Percentiles rank a stretch among this genome's conserved stretches.
These are phyloP conservation scores for Tetracentron sinense DNA, from an alignment of 164 flowering plant species.

Conservation along the genomic window DNA sequence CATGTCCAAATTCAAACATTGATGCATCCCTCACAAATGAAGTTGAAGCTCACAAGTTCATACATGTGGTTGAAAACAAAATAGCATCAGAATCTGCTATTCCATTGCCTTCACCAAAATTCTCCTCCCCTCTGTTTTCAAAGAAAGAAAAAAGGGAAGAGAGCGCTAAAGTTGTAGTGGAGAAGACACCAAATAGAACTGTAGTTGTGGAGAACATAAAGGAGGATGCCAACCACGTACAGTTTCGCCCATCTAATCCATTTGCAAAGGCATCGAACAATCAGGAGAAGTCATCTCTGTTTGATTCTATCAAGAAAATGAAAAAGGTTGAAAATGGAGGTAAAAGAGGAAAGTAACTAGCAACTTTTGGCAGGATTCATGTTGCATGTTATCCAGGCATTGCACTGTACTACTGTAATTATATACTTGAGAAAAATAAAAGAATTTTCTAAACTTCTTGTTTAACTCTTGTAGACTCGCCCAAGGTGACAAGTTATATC, in stretches of 20 bases:
- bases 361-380: too few species aligned
- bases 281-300: slow-evolving; percentile 46
- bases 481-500: too few species aligned
- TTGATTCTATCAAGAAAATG: slow-evolving; percentile 64
- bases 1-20: slow-evolving; percentile 4
- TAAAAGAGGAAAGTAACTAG: not conserved
- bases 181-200: slow-evolving; percentile 22
- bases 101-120: slow-evolving; percentile 27
- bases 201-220: slow-evolving; percentile 8
- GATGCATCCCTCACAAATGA: slow-evolving; percentile 10
- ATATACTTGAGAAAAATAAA: too few species aligned
- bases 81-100: slow-evolving; percentile 22
- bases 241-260: slow-evolving; percentile 47
- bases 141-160: slow-evolving; percentile 47
- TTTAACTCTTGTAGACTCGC: too few species aligned
- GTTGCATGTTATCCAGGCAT: not conserved
- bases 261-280: slow-evolving; percentile 51
- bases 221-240: slow-evolving; percentile 18
- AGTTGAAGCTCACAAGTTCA: slow-evolving; percentile 16
- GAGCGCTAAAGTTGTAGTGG: slow-evolving; percentile 20
- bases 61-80: slow-evolving; percentile 21
- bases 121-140: slow-evolving; percentile 36
- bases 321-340: slow-evolving; percentile 20
- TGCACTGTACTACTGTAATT: too few species aligned
- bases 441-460: too few species aligned